Conservation (phyloP, 768 basidiomycete genomes). For the Dentipellis sp. region DNA sequence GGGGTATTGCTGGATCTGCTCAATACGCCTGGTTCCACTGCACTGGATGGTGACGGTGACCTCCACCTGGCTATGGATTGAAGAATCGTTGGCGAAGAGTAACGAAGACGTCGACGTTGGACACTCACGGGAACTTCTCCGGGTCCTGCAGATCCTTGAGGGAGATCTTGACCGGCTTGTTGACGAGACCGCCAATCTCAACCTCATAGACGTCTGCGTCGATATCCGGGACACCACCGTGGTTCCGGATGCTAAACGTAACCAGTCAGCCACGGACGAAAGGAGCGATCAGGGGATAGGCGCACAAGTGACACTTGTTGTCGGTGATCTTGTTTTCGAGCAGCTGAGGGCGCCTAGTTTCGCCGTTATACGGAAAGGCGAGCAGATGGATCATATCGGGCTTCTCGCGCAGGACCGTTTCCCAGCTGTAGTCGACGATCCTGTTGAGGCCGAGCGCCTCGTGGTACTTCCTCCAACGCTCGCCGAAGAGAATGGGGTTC, state of each 20-base stretch:
- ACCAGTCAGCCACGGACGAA: neutral
- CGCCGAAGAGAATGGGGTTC: conserved; percentile 39
- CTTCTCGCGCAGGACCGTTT: conserved; percentile 42
- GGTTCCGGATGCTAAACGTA: conserved; percentile 36
- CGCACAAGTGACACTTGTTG: conserved; percentile 42
- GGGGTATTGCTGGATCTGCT: conserved; percentile 43
- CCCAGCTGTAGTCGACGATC: conserved; percentile 43
- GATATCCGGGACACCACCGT: conserved; percentile 43
- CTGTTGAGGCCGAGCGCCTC: conserved; percentile 35
- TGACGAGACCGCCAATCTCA: conserved; percentile 45
- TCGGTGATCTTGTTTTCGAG: conserved; percentile 37
- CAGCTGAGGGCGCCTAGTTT: conserved; percentile 35
- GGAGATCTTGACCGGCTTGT: conserved; percentile 31
- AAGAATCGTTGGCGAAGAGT: neutral
- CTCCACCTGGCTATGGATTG: conserved; percentile 31
- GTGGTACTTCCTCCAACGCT: conserved; percentile 47
- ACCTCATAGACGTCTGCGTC: conserved; percentile 36
- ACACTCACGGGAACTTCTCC: conserved; percentile 32
- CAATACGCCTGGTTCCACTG: conserved; percentile 42
- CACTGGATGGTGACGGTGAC: conserved; percentile 48
- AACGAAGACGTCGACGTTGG: neutral
- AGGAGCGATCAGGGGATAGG: neutral
- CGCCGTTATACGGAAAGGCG: conserved; percentile 50
- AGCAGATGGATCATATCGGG: conserved; percentile 40
- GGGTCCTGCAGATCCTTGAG: conserved; percentile 41